Base-by-base conservation (phyloP, 805 yeast species). In the Jamesozyma jinghongensis region DNA sequence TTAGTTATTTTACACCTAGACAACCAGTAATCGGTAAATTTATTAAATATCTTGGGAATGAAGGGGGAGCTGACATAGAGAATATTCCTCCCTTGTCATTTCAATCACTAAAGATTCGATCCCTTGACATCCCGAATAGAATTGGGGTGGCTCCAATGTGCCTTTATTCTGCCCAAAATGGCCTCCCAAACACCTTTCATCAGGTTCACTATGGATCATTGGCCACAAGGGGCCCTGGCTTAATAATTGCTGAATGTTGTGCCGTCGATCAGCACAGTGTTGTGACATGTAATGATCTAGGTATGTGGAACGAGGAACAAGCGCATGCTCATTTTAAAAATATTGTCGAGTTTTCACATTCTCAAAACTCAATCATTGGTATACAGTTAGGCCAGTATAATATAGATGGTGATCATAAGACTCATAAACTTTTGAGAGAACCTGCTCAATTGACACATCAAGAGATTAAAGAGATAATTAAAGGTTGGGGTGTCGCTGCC, bases 111-210 rank as follows among this genome's bases (percentile, higher is more conserved):
- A 61, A 55, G 14, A 62, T 74, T 40, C 61, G 66, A 19, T 59
- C 55, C n/a, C 35, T 68, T 38, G 54, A 59, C 2, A 53, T 77
- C 17, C 67, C 64, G 12, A 77, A 77, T 53, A 61, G 82, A 44
- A 53, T 75, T 22, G 77, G 77, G 37, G 74, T 75, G 17, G 67
- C 79, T 1, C 79, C 79, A 35, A 72, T 74, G 77, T 71, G 78
- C 51, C 69, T 63, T 37, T 74, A 74, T 53, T 67, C 77, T 5
- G 67, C 72, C 3, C 47, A 53, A 3, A 57, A 72, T 36, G 69
- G 69, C 2, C 53, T 56, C 13, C 63, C 68, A 0, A 74, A 71
- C 0, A 68, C 62, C 14, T 75, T 66, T 59, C 79, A 75, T 47
- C 45, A 65, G 16, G 62, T 66, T 6, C 78, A 75, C 47, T 71